Evolutionary conservation across 768 basidiomycete species (phyloP), one percentile per base, ranked within the genome.

Genomic region (Paxillus rubicundulus): DNA sequence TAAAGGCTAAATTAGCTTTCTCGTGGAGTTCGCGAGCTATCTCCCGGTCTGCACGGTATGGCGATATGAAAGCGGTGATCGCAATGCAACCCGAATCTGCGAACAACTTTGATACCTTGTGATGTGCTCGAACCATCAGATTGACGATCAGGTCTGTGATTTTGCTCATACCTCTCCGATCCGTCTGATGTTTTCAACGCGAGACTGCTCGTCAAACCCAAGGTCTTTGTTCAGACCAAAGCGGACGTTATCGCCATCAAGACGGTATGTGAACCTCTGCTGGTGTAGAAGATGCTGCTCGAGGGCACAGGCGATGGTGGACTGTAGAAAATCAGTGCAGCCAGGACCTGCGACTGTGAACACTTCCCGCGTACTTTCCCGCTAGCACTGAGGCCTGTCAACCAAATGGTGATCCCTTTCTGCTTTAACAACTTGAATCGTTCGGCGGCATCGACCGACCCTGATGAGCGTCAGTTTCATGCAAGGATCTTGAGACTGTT

Each of bases 201-300:
- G 81, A 45, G 94, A 94, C 64, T 82, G 85, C 64, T 94, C 92
- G 60, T 92, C 88, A 62, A 98, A 98, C 4, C 92, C 92, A 37
- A 98, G 85, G 66, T 97, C 94, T 72, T 89, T 98, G 79, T 98
- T 99, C 47, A 99, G 75, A 8, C 97, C 97, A 63, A 96, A 92
- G 55, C 97, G 85, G 49, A 99, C 77, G 67, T 94, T 95, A 74
- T 98, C 97, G 3, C 97, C 97, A 63, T 99, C 97, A 33, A 99
- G 80, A 21, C 96, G 85, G 71, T 98, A 98, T 39, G 86, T 75
- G 63, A 90, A 94, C 62, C 88, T 90, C 55, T 82, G 82, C 46
- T 87, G 75, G 71, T 94, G 91, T 48, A 99, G 77, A 7, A 99
- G 80, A 68, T 95, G 91, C 67, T 97, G 94, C 70, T 99, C 97